phyloP scores from a whole-genome alignment of 768 basidiomycete species.

The Pisolithus microcarpus region DNA sequence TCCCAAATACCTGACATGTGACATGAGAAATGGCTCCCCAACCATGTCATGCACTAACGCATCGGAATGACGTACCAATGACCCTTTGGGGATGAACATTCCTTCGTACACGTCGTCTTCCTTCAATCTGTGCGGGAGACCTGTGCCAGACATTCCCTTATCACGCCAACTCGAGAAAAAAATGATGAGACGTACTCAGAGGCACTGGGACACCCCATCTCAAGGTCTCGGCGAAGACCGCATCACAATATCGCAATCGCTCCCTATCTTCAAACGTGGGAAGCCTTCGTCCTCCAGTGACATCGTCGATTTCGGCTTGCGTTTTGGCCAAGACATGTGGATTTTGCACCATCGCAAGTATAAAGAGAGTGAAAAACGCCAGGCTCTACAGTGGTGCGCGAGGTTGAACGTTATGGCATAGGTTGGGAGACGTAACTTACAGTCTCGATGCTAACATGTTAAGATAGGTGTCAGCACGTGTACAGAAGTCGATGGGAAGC shows the following conservation, averaged over 20 bases:
- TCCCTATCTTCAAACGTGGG: conserved; percentile 53
- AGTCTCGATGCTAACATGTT: conserved; percentile 51
- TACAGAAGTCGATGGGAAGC: too few relatives aligned
- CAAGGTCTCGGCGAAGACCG: conserved; percentile 46
- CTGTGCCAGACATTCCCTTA: conserved; percentile 24
- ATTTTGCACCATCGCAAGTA: conserved; percentile 60
- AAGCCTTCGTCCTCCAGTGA: conserved; percentile 38
- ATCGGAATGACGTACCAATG: conserved; percentile 34
- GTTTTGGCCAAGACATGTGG: conserved; percentile 52
- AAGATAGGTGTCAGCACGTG: not conserved
- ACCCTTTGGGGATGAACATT: conserved; percentile 55
- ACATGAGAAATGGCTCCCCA: conserved; percentile 3
- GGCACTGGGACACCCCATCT: conserved; percentile 56
- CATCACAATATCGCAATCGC: conserved; percentile 51
- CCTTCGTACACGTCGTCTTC: conserved; percentile 60
- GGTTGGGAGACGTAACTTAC: conserved; percentile 26
- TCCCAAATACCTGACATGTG: conserved; percentile 40
- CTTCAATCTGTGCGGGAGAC: conserved; percentile 57
- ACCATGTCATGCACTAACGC: not conserved
- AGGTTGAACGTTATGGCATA: not conserved
- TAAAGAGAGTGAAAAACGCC: conserved; percentile 45
- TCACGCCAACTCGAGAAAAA: not conserved
- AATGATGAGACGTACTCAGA: conserved; percentile 34
- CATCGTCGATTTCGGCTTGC: conserved; percentile 58
- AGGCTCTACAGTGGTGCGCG: conserved; percentile 33